Conservation (phyloP, 2,329 filamentous ascomycete species). For the Colletotrichum shisoi region DNA sequence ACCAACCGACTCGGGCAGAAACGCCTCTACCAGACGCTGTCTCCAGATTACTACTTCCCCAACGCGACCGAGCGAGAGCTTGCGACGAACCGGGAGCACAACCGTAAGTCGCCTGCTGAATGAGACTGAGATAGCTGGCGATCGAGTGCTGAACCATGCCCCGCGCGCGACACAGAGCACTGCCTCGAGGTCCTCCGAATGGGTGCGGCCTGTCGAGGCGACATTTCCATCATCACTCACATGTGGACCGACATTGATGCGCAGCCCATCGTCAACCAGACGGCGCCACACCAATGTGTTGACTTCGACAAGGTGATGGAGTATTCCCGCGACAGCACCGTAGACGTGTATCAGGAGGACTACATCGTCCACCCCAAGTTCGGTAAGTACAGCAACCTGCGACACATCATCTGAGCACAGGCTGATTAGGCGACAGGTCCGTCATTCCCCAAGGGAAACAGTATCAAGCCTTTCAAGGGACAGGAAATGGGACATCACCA, state of each 20-base stretch:
- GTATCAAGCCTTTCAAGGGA: slow-evolving; percentile 37
- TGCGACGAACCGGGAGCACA: slow-evolving; percentile 32
- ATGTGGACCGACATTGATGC: slow-evolving; percentile 39
- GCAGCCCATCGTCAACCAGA: slow-evolving; percentile 37
- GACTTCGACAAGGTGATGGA: slow-evolving; percentile 32
- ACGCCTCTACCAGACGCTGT: slow-evolving; percentile 34
- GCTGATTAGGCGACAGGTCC: slow-evolving; percentile 17
- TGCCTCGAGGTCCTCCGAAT: slow-evolving; percentile 36
- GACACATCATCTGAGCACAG: not conserved
- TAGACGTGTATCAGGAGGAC: slow-evolving; percentile 35
- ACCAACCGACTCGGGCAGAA: slow-evolving; percentile 11
- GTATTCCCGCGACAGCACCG: slow-evolving; percentile 24
- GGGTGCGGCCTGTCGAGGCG: slow-evolving; percentile 35
- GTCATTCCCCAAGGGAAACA: slow-evolving; percentile 34
- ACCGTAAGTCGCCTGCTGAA: slow-evolving; percentile 8
- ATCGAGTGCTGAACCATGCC: not conserved
- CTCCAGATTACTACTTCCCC: slow-evolving; percentile 34
- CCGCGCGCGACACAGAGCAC: slow-evolving; percentile 1
- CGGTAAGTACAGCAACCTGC: not conserved
- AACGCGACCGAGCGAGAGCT: slow-evolving; percentile 31
- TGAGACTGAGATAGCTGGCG: not conserved
- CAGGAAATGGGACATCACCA: slow-evolving; percentile 31
- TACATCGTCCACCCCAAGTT: slow-evolving; percentile 38
- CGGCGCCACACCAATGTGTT: slow-evolving; percentile 35
- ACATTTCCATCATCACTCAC: slow-evolving; percentile 37